A percentile compares a stretch with the other conserved stretches of the same genome.
Conservation (phyloP, 495 filamentous ascomycete species). For the Bathelium albidoporum region DNA sequence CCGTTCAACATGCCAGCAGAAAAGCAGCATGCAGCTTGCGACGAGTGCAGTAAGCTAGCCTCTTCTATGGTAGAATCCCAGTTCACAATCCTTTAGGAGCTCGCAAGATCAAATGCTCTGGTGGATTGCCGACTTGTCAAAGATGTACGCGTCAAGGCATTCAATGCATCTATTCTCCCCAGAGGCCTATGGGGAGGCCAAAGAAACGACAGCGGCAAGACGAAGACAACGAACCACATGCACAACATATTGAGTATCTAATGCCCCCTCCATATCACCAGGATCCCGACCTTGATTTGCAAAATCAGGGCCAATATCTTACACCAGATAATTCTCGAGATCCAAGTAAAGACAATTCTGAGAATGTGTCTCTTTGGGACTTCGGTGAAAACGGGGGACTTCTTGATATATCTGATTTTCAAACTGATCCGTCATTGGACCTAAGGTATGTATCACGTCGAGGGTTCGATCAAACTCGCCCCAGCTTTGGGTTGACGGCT, state of each 20-base stretch:
- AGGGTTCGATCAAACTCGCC: neutral
- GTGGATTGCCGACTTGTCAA: constrained; percentile 20
- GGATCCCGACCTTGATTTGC: neutral
- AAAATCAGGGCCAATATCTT: neutral
- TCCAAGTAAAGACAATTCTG: neutral
- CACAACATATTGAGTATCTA: neutral
- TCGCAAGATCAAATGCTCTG: constrained; percentile 30
- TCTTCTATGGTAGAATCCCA: neutral
- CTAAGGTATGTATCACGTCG: constrained; percentile 9
- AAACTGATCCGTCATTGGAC: constrained; percentile 5
- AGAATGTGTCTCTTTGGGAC: neutral
- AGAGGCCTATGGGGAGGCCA: constrained; percentile 31
- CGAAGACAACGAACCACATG: neutral
- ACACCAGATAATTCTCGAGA: neutral
- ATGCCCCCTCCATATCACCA: neutral
- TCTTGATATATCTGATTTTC: neutral
- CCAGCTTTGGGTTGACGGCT: neutral
- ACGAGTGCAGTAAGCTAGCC: constrained; percentile 26
- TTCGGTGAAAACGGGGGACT: neutral
- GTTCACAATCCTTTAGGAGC: constrained; percentile 15
- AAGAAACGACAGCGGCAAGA: constrained; percentile 25
- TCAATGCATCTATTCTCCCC: constrained; percentile 28
- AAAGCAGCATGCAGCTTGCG: constrained; percentile 26
- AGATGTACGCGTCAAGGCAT: constrained; percentile 25
- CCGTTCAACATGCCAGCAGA: neutral